Evolutionary conservation across 192 early-diverging fungal species (phyloP), one percentile per base, ranked within the genome.

Genomic region (Backusella sp.): DNA sequence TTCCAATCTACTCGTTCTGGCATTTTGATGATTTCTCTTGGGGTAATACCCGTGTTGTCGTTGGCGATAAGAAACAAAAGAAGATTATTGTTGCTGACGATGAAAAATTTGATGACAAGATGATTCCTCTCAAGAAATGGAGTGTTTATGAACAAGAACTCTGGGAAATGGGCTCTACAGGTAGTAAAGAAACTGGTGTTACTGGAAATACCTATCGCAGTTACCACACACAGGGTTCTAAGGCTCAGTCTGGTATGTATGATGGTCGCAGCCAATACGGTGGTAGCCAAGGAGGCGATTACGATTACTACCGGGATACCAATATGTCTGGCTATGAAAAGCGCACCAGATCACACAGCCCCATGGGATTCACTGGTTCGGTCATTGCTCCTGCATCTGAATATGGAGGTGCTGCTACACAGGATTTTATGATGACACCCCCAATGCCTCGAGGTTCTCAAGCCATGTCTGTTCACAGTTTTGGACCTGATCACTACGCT

Each of bases 21-120:
- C 96, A 98, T 85, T 96, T 97, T 89, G 97, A 98, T 76, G 97
- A 98, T 78, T 99, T 99, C 79, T 95, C 94, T 3, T 99, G 97
- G 97, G 97, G 97, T 78, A 96, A 98, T 81, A 99, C 97, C 30
- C 92, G 93, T 81, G 88, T 92, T 23, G 92, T 94, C 0, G 87
- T 92, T 2, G 93, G 93, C 46, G 90, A 92, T 39, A 89, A 89
- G 36, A 88, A 85, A 21, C 87, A 86, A 70, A 88, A 85, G 70
- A 90, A 92, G 72, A 86, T 88, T 32, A 88, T 88, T 77, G 80
- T 87, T 26, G 86, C 86, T 21, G 92, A 93, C 49, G 91, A 93
- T 21, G 93, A 94, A 71, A 86, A 92, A 75, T 97, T 96, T 76
- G 92, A 98, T 81, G 95, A 95, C 12, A 89, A 89, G 76, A 88